A percentile compares a stretch with the other conserved stretches of the same genome.
Evolutionary conservation across 129 eudicot genomes (phyloP).

Genomic region (Arctium minus): DNA sequence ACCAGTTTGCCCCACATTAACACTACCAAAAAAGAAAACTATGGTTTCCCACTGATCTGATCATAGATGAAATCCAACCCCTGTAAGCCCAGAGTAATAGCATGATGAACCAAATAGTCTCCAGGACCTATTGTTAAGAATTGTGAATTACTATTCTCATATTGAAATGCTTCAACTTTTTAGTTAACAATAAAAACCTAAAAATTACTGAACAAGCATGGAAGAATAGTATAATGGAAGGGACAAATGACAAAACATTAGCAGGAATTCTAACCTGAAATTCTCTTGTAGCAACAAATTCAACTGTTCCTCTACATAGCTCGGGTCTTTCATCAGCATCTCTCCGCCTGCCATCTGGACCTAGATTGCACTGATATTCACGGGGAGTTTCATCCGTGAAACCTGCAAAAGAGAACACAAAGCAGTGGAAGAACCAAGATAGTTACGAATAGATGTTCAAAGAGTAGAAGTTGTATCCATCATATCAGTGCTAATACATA

Average conservation of each 20-base stretch:
- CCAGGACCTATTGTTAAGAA: too few species aligned
- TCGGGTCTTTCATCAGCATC: slow-evolving; percentile 99
- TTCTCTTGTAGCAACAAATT: slow-evolving; percentile 90
- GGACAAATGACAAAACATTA: slow-evolving; percentile 16
- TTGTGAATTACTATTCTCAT: too few species aligned
- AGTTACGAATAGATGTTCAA: neutral
- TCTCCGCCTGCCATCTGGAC: slow-evolving; percentile 97
- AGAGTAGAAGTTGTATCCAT: neutral
- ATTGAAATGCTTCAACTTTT: neutral
- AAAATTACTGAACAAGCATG: slow-evolving; percentile 17
- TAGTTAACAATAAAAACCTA: neutral
- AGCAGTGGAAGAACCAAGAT: neutral
- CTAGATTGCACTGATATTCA: slow-evolving; percentile 93
- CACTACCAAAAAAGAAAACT: neutral
- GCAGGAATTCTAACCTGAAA: slow-evolving; percentile 54
- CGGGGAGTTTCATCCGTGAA: slow-evolving; percentile 97
- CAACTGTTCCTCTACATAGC: slow-evolving; percentile 95
- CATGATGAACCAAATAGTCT: too few species aligned
- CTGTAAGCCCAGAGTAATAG: too few species aligned
- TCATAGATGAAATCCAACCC: too few species aligned
- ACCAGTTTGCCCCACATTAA: slow-evolving; percentile 31
- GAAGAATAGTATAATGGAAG: neutral
- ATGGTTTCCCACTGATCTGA: neutral
- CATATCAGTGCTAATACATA: too few species aligned
- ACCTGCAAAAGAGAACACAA: slow-evolving; percentile 59